phyloP scores from a whole-genome alignment of 2,329 filamentous ascomycete species.

The Falciphora oryzae region DNA sequence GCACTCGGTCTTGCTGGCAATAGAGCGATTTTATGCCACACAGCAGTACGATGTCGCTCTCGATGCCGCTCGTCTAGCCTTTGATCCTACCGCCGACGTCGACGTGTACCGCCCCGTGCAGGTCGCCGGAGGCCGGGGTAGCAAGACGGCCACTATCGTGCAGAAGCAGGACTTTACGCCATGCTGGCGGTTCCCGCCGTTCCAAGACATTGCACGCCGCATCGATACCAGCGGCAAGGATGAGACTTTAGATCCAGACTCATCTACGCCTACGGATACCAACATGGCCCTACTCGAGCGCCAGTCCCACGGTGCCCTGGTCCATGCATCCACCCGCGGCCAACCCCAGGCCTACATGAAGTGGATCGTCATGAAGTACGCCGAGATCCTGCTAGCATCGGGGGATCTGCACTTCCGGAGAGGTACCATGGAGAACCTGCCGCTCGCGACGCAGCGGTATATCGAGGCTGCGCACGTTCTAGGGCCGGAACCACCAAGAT shows the following conservation, averaged over 20 bases:
- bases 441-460: conserved; percentile 1
- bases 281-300: too few species aligned
- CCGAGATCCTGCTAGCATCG: conserved; percentile 20
- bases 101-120: background rate
- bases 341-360: conserved; percentile 24
- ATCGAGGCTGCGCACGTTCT: conserved; percentile 14
- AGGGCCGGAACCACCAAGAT: background rate
- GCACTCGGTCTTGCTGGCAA: conserved; percentile 17
- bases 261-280: too few species aligned
- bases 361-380: conserved; percentile 26
- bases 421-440: background rate
- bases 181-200: too few species aligned
- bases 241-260: too few species aligned
- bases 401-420: conserved; percentile 1
- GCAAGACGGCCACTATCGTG: too few species aligned
- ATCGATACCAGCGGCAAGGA: too few species aligned
- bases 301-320: too few species aligned
- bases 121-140: too few species aligned
- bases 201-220: too few species aligned
- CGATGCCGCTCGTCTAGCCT: conserved; percentile 17
- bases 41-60: conserved; percentile 22
- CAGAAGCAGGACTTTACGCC: too few species aligned
- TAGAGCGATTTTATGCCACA: conserved; percentile 16
- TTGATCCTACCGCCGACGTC: conserved; percentile 18
- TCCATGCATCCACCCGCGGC: conserved; percentile 1